Evolutionary conservation across 352 stramenopile genomes (phyloP).

Genomic region (Pythium aquatile): DNA sequence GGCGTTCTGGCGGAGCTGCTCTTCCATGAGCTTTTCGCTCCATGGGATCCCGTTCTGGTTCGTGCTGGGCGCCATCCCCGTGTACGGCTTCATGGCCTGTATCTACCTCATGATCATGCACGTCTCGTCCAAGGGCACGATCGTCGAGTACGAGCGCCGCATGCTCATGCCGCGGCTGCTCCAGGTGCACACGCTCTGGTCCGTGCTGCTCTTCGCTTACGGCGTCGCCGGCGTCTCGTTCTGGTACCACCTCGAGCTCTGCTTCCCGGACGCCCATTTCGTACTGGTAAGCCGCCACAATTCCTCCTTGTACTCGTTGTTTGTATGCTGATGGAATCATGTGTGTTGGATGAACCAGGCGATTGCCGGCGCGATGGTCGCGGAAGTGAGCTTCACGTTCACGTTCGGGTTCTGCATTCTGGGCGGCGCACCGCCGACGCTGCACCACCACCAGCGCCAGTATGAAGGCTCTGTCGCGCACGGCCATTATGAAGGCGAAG

Average conservation of each 20-base stretch:
- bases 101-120: slow-evolving; percentile 88
- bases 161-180: slow-evolving; percentile 84
- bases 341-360: slow-evolving; percentile 28
- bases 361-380: slow-evolving; percentile 53
- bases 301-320: background rate
- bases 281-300: slow-evolving; percentile 53
- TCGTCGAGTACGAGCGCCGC: slow-evolving; percentile 83
- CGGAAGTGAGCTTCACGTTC: slow-evolving; percentile 71
- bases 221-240: slow-evolving; percentile 55
- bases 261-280: slow-evolving; percentile 69
- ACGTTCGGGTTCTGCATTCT: slow-evolving; percentile 73
- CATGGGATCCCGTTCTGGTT: slow-evolving; percentile 80
- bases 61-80: slow-evolving; percentile 54
- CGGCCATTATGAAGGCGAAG: slow-evolving; percentile 3
- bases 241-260: slow-evolving; percentile 73
- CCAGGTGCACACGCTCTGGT: slow-evolving; percentile 77
- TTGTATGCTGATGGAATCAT: too few relatives aligned
- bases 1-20: slow-evolving; percentile 60
- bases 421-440: slow-evolving; percentile 34
- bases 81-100: slow-evolving; percentile 78
- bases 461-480: slow-evolving; percentile 21
- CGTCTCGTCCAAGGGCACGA: slow-evolving; percentile 80
- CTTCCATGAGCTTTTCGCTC: slow-evolving; percentile 55
- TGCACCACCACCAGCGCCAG: slow-evolving; percentile 23
- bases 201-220: slow-evolving; percentile 58